Evolutionary conservation across 495 filamentous ascomycete genomes (phyloP), one percentile per base, ranked within the genome.

Genomic region (Podospora comata): DNA sequence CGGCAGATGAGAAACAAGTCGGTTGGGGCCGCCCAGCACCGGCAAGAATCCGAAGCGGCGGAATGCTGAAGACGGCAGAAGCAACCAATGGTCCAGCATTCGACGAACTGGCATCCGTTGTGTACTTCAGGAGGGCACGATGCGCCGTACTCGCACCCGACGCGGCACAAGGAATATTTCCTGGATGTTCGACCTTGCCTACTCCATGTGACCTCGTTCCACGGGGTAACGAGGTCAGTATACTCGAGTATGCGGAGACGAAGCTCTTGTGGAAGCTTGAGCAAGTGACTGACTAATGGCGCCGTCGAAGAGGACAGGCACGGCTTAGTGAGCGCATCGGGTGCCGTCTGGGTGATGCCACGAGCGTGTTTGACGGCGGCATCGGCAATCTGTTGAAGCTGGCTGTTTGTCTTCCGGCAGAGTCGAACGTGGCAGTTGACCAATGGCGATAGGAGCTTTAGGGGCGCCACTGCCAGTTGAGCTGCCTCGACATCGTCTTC

Each of bases 141-240:
- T 18, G 34, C 9, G 66, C 53, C 54, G 1, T 6, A 16, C 28
- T n/a, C 19, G 26, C 32, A 15, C 1, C 39, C 19, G 18, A 64
- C 39, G 3, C 7, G 19, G 26, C 57, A 64, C 2, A 62, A 60
- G 5, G 15, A 16, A 28, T 3, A 53, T 4, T 18, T 64, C 44
- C 60, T 55, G n/a, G 54, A 18, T 1, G 15, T 56, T 18, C 54
- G 54, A 56, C 19, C 54, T 6, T 56, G 54, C 19, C 54, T 18
- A 13, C 48, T 18, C 66, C 61, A 64, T 9, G 15, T 53, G 6
- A 63, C 66, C 32, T 68, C 66, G 23, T 58, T 64, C 16, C 60
- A 44, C 4, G 60, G 66, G 4, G 66, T 64, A 20, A 68, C 55
- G 30, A 68, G 66, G 20, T 68, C 66, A 20, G 66, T 68, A 18